Percentiles rank a stretch among this genome's conserved stretches.
Evolutionary conservation across 345 rosid genomes (phyloP).

Genomic region (Pistacia integerrima): DNA sequence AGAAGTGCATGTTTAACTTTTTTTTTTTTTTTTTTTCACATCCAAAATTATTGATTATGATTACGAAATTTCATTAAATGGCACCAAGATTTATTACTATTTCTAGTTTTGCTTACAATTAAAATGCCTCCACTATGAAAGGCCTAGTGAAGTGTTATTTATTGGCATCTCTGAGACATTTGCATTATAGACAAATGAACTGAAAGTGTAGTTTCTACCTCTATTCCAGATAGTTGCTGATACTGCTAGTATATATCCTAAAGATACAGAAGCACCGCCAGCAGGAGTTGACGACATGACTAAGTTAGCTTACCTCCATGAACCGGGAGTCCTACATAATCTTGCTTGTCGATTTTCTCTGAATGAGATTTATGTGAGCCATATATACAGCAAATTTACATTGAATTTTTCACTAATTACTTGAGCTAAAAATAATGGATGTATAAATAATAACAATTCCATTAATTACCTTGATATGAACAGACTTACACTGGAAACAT

Average conservation of each 20-base stretch:
- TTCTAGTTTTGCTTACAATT: not conserved
- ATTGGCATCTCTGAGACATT: not conserved
- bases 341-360: conserved; percentile 52
- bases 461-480: conserved; percentile 28
- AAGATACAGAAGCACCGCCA: conserved; percentile 60
- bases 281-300: conserved; percentile 77
- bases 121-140: not conserved
- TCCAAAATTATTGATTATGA: not conserved
- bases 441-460: conserved; percentile 14
- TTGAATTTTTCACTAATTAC: not conserved
- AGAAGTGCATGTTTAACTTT: not conserved
- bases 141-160: not conserved
- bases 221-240: conserved; percentile 46
- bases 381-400: not conserved
- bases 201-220: conserved; percentile 12
- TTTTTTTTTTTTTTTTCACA: not conserved
- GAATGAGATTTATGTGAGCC: conserved; percentile 66
- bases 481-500: conserved; percentile 74
- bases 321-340: conserved; percentile 66
- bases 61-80: not conserved
- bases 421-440: conserved; percentile 1
- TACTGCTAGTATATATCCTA: conserved; percentile 52
- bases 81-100: not conserved
- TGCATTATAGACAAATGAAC: not conserved
- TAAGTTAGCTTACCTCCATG: conserved; percentile 66